These are phyloP conservation scores for Toxoplasma gondii DNA, from an alignment of 169 alveolate species.

Conservation along the genomic window DNA sequence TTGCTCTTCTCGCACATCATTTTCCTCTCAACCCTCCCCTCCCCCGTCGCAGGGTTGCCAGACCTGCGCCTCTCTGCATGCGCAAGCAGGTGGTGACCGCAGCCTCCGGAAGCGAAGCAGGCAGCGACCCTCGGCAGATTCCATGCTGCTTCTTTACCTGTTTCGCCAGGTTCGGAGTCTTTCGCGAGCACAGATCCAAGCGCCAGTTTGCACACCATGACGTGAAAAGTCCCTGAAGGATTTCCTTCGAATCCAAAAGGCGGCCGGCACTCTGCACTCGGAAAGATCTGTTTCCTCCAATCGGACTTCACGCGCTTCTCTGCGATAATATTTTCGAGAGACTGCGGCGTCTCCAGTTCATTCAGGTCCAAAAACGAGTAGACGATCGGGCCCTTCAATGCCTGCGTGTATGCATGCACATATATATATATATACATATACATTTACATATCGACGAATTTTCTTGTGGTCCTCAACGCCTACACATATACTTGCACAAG, in stretches of 20 bases:
- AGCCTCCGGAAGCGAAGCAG: not conserved
- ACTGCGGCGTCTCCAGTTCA: conserved; percentile 77
- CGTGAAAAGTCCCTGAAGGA: conserved; percentile 76
- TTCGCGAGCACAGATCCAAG: conserved; percentile 63
- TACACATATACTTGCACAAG: not conserved
- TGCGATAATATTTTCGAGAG: conserved; percentile 68
- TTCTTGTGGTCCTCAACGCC: not conserved
- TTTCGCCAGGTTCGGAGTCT: not conserved
- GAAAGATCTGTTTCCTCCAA: conserved; percentile 70
- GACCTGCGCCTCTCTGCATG: not conserved
- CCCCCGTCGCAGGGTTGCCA: not conserved
- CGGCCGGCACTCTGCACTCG: conserved; percentile 74
- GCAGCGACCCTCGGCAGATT: not conserved
- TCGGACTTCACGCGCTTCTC: conserved; percentile 49
- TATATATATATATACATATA: no score
- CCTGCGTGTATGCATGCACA: conserved; percentile 53
- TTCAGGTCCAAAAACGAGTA: conserved; percentile 75
- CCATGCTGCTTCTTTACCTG: not conserved
- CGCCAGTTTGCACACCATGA: conserved; percentile 76
- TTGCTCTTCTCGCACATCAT: no score
- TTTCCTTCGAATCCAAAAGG: conserved; percentile 78
- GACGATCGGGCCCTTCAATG: conserved; percentile 72
- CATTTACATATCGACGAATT: not conserved
- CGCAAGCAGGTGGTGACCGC: no score
- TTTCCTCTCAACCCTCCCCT: not conserved